Base-by-base conservation (phyloP, 495 filamentous ascomycete genomes). In the Penicillium pulvis region DNA sequence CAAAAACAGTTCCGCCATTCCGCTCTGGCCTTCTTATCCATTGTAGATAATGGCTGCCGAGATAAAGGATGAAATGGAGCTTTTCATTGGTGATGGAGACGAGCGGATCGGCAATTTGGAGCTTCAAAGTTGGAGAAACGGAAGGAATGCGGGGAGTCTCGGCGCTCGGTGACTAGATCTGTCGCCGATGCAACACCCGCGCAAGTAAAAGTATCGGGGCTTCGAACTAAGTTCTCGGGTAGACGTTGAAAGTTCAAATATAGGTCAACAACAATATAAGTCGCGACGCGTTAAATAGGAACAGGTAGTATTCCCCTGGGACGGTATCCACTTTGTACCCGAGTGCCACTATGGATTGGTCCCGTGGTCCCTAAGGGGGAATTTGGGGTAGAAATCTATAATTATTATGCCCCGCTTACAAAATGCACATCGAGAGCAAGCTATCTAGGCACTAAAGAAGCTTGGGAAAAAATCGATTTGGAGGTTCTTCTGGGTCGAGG, bases 161-260 rank as follows among this genome's bases (percentile, higher is more conserved):
- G 19, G 35, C 23, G 33, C 16, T 51, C 61, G 54, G 65, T 11
- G 24, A 26, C 55, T 35, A 68, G 6, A 61, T 63, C 41, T 67
- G 51, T 46, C 6, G 39, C 64, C 64, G 73, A 86, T 24, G 2
- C 3, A 8, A 47, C 8, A 45, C 20, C 43, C 17, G 10, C 16
- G n/a, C 8, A 19, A 19, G 26, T 24, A 47, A 4, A 28, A 12
- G 14, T 26, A 24, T 23, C 14, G 4, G 19, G 9, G 20, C 10
- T 10, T 47, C 45, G 26, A 12, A 5, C 0, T 23, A 4, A 47
- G 14, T 28, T 28, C 28, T 7, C 28, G 20, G 2, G 1, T 23
- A 23, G 2, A 23, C 1, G 2, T 23, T 23, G 20, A 23, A 23
- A 23, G 20, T 23, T 23, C 20, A 2, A 23, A 1, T 23, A 23